Conservation (phyloP, 2,329 filamentous ascomycete genomes). For the Ophiostoma tasmaniense region DNA sequence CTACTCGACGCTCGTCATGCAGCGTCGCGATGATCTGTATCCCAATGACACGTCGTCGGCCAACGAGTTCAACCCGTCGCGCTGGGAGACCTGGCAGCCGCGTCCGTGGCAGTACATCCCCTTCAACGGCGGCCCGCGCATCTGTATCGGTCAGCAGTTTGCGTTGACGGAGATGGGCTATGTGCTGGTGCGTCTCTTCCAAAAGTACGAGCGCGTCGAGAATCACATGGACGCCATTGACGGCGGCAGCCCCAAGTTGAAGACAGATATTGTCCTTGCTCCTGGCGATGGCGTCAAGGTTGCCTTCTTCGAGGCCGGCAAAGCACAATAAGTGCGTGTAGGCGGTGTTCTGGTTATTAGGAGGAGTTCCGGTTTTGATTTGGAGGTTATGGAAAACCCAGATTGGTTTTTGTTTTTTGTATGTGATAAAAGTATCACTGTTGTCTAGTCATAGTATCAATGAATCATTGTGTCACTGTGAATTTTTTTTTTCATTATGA, state of each 20-base stretch:
- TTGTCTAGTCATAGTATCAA: neutral
- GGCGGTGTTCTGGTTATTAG: neutral
- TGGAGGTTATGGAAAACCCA: neutral
- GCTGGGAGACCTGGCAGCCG: slow-evolving; percentile 57
- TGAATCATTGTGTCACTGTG: neutral
- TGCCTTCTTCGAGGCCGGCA: slow-evolving; percentile 43
- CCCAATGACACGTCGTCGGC: slow-evolving; percentile 41
- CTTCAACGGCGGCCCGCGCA: slow-evolving; percentile 65
- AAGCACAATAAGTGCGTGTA: slow-evolving; percentile 14
- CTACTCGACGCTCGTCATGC: slow-evolving; percentile 65
- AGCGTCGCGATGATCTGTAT: slow-evolving; percentile 57
- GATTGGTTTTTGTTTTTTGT: neutral
- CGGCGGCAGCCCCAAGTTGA: slow-evolving; percentile 44
- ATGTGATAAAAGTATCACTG: neutral
- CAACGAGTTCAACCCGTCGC: slow-evolving; percentile 52
- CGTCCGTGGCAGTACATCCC: slow-evolving; percentile 64
- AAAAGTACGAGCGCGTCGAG: slow-evolving; percentile 58
- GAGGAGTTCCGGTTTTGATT: neutral
- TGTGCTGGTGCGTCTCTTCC: slow-evolving; percentile 62
- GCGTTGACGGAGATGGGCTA: slow-evolving; percentile 70
- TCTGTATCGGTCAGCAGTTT: slow-evolving; percentile 75
- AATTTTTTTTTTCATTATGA: neutral
- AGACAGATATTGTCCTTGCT: slow-evolving; percentile 51
- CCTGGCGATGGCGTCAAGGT: slow-evolving; percentile 52
- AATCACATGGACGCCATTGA: slow-evolving; percentile 48